Conservation (phyloP, 202 grass and related monocot species). For the Thinopyrum obtusiflorum region DNA sequence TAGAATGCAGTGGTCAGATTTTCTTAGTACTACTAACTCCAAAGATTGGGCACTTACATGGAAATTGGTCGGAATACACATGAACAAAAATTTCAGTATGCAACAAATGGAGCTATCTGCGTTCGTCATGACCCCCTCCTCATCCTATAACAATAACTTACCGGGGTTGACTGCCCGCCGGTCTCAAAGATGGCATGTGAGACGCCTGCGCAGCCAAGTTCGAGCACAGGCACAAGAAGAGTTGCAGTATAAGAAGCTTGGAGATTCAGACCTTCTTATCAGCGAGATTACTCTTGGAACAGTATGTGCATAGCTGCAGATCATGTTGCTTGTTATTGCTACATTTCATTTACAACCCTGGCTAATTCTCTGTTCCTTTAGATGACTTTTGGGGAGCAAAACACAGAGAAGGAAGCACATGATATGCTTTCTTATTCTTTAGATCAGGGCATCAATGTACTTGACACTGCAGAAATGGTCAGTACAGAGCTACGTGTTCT, state of each 20-base stretch:
- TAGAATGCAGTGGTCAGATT: background rate
- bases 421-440: conserved; percentile 63
- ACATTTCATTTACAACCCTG: background rate
- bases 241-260: conserved; percentile 68
- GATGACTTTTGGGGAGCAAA: conserved; percentile 99
- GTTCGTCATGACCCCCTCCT: background rate
- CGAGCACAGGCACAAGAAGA: conserved; percentile 9
- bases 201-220: background rate
- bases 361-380: conserved; percentile 17
- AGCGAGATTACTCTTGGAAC: conserved; percentile 85
- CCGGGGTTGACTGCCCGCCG: background rate
- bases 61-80: background rate
- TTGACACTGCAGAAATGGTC: conserved; percentile 81
- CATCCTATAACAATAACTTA: background rate
- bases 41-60: background rate
- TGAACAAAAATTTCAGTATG: conserved; percentile 29
- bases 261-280: conserved; percentile 81
- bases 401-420: conserved; percentile 89
- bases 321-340: background rate
- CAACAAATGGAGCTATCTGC: conserved; percentile 37
- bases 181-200: conserved; percentile 5
- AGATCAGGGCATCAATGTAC: conserved; percentile 65
- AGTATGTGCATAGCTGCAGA: conserved; percentile 34
- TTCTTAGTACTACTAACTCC: background rate
- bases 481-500: conserved; percentile 13